These are phyloP conservation scores for Irpex rosettiformis DNA, from an alignment of 1,284 basidiomycete genomes.

Conservation along the genomic window DNA sequence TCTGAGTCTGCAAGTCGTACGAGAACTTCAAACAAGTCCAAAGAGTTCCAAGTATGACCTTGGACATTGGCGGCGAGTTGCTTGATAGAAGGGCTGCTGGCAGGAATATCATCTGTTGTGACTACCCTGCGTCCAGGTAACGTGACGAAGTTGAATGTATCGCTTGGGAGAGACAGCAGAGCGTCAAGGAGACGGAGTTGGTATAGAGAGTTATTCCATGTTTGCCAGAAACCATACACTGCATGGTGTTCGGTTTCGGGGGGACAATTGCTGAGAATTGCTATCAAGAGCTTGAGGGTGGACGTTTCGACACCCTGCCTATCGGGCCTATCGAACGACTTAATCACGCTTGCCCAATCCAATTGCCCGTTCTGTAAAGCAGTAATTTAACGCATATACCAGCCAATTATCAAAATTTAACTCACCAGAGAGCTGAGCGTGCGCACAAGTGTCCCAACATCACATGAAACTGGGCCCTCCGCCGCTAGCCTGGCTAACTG, in stretches of 20 bases:
- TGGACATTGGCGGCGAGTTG: conserved; percentile 83
- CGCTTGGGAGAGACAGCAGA: conserved; percentile 82
- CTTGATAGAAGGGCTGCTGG: conserved; percentile 84
- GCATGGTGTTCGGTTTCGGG: conserved; percentile 70
- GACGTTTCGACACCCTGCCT: conserved; percentile 79
- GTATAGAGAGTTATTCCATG: conserved; percentile 83
- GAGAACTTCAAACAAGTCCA: conserved; percentile 89
- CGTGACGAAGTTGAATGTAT: conserved; percentile 89
- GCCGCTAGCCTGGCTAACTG: conserved; percentile 51
- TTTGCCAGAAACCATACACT: conserved; percentile 77
- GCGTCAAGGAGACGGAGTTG: conserved; percentile 88
- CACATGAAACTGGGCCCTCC: conserved; percentile 69
- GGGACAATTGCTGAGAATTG: conserved; percentile 71
- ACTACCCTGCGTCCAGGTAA: conserved; percentile 80
- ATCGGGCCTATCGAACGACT: conserved; percentile 75
- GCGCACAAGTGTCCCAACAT: conserved; percentile 74
- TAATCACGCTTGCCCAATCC: conserved; percentile 79
- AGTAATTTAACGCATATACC: conserved; percentile 18
- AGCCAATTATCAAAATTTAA: conserved; percentile 18
- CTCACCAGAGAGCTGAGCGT: conserved; percentile 67
- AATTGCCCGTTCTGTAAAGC: conserved; percentile 52
- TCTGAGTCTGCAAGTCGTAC: conserved; percentile 75
- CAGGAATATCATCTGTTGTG: conserved; percentile 81
- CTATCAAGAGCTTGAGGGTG: conserved; percentile 78
- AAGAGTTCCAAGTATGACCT: conserved; percentile 90